A percentile compares a stretch with the other conserved stretches of the same genome.
Evolutionary conservation across 352 stramenopile genomes (phyloP).

Genomic region (Globisporangium apiculatum): DNA sequence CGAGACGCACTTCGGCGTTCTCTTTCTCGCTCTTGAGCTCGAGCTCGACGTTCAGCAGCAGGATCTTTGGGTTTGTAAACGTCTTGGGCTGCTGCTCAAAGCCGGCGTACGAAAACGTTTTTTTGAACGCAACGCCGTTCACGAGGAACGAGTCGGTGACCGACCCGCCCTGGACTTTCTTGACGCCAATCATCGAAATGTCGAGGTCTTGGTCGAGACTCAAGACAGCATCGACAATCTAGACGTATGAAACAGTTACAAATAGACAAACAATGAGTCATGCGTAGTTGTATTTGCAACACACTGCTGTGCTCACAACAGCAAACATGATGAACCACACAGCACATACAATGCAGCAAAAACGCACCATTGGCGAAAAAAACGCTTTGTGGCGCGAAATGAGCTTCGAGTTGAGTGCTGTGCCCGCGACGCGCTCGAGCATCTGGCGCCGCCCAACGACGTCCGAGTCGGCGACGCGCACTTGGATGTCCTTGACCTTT

Average conservation of each 20-base stretch:
- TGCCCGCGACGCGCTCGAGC: constrained; percentile 91
- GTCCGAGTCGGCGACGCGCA: constrained; percentile 79
- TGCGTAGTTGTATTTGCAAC: constrained; percentile 9
- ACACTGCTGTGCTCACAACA: background rate
- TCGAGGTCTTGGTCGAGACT: constrained; percentile 88
- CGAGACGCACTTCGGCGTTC: constrained; percentile 97
- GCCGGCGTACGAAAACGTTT: constrained; percentile 99
- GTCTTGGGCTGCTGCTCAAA: constrained; percentile 99
- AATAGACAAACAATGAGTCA: too few species aligned
- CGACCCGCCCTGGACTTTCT: constrained; percentile 97
- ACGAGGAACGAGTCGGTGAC: constrained; percentile 98
- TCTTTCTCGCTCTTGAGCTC: constrained; percentile 99
- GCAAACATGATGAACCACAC: background rate
- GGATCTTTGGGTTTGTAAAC: constrained; percentile 94
- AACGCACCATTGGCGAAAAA: constrained; percentile 94
- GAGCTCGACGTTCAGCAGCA: constrained; percentile 98
- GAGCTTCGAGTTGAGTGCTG: constrained; percentile 98
- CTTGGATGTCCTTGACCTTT: constrained; percentile 80
- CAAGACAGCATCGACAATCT: constrained; percentile 93
- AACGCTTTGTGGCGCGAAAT: constrained; percentile 96
- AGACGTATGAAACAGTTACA: too few species aligned
- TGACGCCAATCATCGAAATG: constrained; percentile 94
- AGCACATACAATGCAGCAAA: background rate
- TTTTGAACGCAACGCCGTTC: constrained; percentile 98
- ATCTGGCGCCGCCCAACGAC: constrained; percentile 77